Base-by-base conservation (phyloP, 108 stramenopile species). In the Fistulifera solaris region DNA sequence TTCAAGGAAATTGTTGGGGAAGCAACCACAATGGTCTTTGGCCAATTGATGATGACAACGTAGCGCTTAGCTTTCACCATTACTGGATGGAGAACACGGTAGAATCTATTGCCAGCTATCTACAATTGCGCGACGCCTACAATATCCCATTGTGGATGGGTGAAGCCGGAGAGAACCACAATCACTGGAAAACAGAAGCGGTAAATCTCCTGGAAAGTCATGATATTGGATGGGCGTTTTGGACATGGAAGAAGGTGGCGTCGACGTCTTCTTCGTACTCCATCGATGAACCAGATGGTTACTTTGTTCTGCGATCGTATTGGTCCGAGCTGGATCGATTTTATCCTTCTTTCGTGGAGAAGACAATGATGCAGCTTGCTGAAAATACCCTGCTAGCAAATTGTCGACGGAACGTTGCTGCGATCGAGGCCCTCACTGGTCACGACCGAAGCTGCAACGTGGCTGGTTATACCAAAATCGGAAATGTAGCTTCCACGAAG, bases 1-100 rank as follows among this genome's bases (percentile, higher is more conserved):
- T 45, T 21, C 19, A 45, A 45, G 44, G 44, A 21, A 45, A 45
- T 45, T 45, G 44, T 45, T 45, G 44, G 44, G 21, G 44, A 18
- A 45, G 21, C 10, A 45, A 45, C 11, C 44, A 45, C 44, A 45
- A 45, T 45, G 44, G 44, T 5, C 44, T 45, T 5, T 45, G 44
- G 44, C 44, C 44, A 5, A 8, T 45, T 11, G 44, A 18, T 22
- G 44, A 45, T 22, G 21, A 45, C 10, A 45, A 45, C 11, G 44
- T 45, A 5, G 44, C 44, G 5, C 44, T 45, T 18, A 45, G 44
- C 21, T 45, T 45, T 18, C 44, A 45, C 11, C 44, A 22, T 22
- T 45, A 45, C 44, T 45, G 44, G 44, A 11, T 45, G 3, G 44
- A 45, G 4, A 45, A 45, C 11, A 21, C 44, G 11, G 44, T 45